Conservation (phyloP, 371 early-diverging fungal genomes). For the Syncephalis plumigaleata region DNA sequence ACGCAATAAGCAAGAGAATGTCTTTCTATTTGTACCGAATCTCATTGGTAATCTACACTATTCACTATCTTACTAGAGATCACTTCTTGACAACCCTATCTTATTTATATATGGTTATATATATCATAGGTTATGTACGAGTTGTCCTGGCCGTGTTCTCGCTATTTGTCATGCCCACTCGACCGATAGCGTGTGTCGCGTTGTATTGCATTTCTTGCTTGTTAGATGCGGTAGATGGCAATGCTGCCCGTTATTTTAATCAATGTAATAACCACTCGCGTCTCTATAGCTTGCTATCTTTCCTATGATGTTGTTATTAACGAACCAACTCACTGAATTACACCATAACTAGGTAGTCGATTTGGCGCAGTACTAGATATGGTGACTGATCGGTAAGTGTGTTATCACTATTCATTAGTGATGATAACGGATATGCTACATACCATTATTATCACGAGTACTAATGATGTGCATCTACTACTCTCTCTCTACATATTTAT, state of each 20-base stretch:
- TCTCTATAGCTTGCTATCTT: too few relatives aligned
- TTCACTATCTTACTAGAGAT: background rate
- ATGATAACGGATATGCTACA: too few relatives aligned
- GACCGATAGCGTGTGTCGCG: constrained; percentile 47
- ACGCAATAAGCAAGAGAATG: background rate
- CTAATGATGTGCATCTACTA: too few relatives aligned
- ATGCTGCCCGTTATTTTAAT: constrained; percentile 73
- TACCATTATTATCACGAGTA: too few relatives aligned
- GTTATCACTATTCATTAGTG: background rate
- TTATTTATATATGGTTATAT: too few relatives aligned
- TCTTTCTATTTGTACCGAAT: constrained; percentile 7
- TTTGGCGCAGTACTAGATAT: constrained; percentile 95
- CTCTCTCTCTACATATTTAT: too few relatives aligned
- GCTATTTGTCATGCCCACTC: constrained; percentile 50
- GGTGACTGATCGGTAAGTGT: constrained; percentile 81
- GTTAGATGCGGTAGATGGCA: constrained; percentile 92
- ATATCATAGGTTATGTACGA: constrained; percentile 80
- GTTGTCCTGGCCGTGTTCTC: constrained; percentile 58
- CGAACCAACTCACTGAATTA: too few relatives aligned
- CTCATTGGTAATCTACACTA: constrained; percentile 3
- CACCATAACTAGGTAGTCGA: constrained; percentile 75
- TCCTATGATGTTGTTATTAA: too few relatives aligned
- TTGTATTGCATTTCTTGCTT: constrained; percentile 75
- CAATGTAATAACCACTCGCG: too few relatives aligned
- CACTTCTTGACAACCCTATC: background rate